phyloP scores from a whole-genome alignment of 352 stramenopile genomes.

The Pilasporangium apinafurcum region DNA sequence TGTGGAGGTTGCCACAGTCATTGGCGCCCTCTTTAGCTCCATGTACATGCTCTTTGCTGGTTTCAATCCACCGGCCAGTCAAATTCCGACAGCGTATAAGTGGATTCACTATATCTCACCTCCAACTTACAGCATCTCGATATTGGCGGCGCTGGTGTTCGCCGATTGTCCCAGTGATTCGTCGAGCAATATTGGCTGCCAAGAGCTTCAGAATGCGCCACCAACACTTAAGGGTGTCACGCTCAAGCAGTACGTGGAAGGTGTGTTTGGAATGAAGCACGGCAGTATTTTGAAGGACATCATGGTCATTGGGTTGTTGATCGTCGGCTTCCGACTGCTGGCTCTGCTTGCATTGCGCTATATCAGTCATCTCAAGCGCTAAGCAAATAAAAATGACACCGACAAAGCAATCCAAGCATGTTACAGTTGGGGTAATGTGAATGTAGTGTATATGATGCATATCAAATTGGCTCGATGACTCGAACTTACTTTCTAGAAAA shows the following conservation, averaged over 20 bases:
- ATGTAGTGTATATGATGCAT: too few relatives aligned
- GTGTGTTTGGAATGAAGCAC: conserved; percentile 25
- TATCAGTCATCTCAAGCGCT: conserved; percentile 46
- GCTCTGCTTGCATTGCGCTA: conserved; percentile 41
- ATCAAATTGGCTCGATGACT: too few relatives aligned
- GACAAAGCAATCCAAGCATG: too few relatives aligned
- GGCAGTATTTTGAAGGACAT: conserved; percentile 21
- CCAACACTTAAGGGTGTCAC: conserved; percentile 19
- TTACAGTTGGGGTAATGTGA: too few relatives aligned
- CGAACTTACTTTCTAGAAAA: too few relatives aligned
- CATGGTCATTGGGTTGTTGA: conserved; percentile 25
- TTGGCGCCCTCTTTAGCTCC: conserved; percentile 41
- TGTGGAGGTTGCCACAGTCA: conserved; percentile 31
- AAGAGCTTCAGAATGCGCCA: conserved; percentile 17
- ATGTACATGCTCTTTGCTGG: conserved; percentile 54
- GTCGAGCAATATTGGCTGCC: conserved; percentile 12
- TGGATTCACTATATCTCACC: conserved; percentile 57
- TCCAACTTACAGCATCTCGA: conserved; percentile 34
- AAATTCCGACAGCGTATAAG: conserved; percentile 39
- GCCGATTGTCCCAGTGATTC: conserved; percentile 19
- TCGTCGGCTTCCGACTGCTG: conserved; percentile 35
- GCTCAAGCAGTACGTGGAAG: conserved; percentile 34
- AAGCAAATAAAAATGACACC: too few relatives aligned
- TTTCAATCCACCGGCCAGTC: conserved; percentile 32
- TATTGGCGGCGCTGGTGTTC: conserved; percentile 28